A percentile compares a stretch with the other conserved stretches of the same genome.
These are phyloP conservation scores for Boletus rufocinnamomeus DNA, from an alignment of 768 basidiomycete species.

Conservation along the genomic window DNA sequence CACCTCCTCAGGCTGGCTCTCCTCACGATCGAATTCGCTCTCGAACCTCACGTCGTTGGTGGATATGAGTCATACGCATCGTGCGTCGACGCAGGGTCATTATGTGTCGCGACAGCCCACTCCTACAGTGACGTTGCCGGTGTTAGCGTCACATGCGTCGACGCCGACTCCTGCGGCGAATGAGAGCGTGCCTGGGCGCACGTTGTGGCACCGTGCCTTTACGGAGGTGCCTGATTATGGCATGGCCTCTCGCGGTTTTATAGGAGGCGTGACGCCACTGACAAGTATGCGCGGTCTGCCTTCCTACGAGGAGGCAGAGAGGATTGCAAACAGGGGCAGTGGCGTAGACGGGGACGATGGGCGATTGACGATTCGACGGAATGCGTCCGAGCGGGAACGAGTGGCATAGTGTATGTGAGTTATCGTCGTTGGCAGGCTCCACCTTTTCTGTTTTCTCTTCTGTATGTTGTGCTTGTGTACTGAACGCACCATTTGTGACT, in stretches of 20 bases:
- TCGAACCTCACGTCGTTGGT: slow-evolving; percentile 23
- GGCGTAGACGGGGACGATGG: slow-evolving; percentile 1
- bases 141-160: not conserved
- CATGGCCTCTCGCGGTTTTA: slow-evolving; percentile 81
- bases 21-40: slow-evolving; percentile 39
- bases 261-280: slow-evolving; percentile 89
- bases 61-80: slow-evolving; percentile 6
- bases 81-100: slow-evolving; percentile 2
- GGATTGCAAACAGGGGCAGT: not conserved
- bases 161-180: slow-evolving; percentile 6
- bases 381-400: not conserved
- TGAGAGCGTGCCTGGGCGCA: slow-evolving; percentile 32
- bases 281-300: slow-evolving; percentile 76
- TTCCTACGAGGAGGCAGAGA: slow-evolving; percentile 75
- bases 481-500: not conserved
- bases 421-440: not conserved
- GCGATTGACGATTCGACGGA: slow-evolving; percentile 12
- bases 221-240: slow-evolving; percentile 86
- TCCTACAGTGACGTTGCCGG: not conserved
- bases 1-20: slow-evolving; percentile 43
- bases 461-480: not conserved
- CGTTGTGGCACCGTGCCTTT: slow-evolving; percentile 60
- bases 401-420: not conserved
- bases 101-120: not conserved
- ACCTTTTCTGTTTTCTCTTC: not conserved